Conservation (phyloP, 2,329 filamentous ascomycete species). For the Cryphonectria japonica region DNA sequence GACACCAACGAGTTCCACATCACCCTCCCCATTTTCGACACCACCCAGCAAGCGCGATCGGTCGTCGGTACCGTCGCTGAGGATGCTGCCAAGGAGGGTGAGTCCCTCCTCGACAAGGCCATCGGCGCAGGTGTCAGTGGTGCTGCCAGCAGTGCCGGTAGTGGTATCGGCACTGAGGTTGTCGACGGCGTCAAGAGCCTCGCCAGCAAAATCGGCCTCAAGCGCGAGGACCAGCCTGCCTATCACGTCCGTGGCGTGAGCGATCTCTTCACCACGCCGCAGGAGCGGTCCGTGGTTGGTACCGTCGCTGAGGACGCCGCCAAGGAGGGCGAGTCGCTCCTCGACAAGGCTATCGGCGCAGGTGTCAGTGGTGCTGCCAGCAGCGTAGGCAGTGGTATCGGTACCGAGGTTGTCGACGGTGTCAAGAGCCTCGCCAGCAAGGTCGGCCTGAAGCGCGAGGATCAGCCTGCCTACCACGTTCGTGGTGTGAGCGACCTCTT, state of each 20-base stretch:
- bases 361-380: neutral
- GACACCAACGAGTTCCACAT: neutral
- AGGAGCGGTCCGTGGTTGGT: neutral
- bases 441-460: neutral
- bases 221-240: conserved; percentile 3
- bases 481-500: conserved; percentile 1
- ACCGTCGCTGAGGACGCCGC: neutral
- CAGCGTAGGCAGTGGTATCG: neutral
- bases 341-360: neutral
- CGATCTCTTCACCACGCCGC: neutral
- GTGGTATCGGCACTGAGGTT: conserved; percentile 4
- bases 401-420: conserved; percentile 3
- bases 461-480: conserved; percentile 3
- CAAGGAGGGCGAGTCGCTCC: neutral
- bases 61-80: neutral
- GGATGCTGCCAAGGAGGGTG: conserved; percentile 4
- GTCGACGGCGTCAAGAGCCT: conserved; percentile 3
- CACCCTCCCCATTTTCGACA: neutral
- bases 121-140: neutral
- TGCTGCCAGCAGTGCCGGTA: neutral
- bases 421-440: conserved; percentile 8
- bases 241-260: conserved; percentile 4
- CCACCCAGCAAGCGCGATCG: neutral
- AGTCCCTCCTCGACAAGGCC: conserved; percentile 11
- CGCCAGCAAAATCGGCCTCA: conserved; percentile 8